phyloP scores from a whole-genome alignment of 805 yeast species.

The Lipomyces kockii region DNA sequence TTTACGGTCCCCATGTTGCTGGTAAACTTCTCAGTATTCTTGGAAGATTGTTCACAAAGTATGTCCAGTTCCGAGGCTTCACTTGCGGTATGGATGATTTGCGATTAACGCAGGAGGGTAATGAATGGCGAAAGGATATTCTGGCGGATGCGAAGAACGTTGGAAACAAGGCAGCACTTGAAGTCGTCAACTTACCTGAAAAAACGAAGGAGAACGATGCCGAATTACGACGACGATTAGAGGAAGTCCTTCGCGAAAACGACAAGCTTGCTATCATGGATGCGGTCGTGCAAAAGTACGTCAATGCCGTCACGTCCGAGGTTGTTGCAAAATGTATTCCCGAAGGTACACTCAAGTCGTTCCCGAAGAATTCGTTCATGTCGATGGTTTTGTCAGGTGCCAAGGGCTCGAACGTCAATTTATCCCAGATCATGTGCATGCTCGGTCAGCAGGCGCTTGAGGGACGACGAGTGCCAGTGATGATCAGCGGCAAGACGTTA shows the following conservation, averaged over 20 bases:
- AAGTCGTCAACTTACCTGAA: conserved; percentile 81
- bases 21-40: conserved; percentile 89
- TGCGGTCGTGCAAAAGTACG: conserved; percentile 93
- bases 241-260: conserved; percentile 93
- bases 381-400: conserved; percentile 99
- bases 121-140: conserved; percentile 83
- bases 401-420: conserved; percentile 97
- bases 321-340: conserved; percentile 96
- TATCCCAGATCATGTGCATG: conserved; percentile 98
- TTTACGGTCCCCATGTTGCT: conserved; percentile 88
- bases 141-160: conserved; percentile 75
- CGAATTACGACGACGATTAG: conserved; percentile 84
- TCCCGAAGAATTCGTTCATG: conserved; percentile 97
- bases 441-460: conserved; percentile 98
- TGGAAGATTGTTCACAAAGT: conserved; percentile 93
- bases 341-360: conserved; percentile 90
- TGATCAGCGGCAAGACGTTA: conserved; percentile 97
- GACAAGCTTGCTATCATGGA: conserved; percentile 89
- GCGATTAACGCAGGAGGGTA: conserved; percentile 87
- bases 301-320: conserved; percentile 88
- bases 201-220: conserved; percentile 58
- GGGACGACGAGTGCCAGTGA: conserved; percentile 98
- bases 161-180: conserved; percentile 92
- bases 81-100: conserved; percentile 99
- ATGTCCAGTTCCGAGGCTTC: conserved; percentile 87